These are phyloP conservation scores for Chlamydomonas urium DNA, from an alignment of 139 green algal species.

Conservation along the genomic window DNA sequence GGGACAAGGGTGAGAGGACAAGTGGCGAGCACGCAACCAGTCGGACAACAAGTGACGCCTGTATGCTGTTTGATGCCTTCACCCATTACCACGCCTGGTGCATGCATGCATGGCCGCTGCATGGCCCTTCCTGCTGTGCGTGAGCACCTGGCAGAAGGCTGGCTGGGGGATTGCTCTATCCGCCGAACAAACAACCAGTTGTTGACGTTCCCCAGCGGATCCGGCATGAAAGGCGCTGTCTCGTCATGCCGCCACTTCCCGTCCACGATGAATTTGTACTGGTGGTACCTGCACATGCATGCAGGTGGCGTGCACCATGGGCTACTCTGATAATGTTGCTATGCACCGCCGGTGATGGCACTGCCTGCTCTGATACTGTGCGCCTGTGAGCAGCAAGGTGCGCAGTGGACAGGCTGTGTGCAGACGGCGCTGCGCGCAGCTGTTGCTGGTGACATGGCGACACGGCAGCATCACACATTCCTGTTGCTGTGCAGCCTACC, in stretches of 20 bases:
- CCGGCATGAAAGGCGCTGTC: conserved; percentile 90
- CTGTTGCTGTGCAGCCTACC: conserved; percentile 49
- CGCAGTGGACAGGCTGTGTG: not conserved
- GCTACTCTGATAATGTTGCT: no score
- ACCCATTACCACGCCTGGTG: not conserved
- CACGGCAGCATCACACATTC: not conserved
- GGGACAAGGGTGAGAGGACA: no score
- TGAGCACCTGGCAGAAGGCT: not conserved
- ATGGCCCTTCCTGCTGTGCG: no score
- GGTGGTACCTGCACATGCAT: conserved; percentile 80
- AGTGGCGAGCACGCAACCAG: no score
- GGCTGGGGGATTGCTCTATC: conserved; percentile 27
- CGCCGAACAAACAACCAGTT: conserved; percentile 94
- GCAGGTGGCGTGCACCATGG: no score
- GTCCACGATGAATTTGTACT: conserved; percentile 99
- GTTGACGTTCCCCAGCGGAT: conserved; percentile 98
- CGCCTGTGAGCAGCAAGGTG: not conserved
- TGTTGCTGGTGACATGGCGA: no score
- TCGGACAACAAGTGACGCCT: no score
- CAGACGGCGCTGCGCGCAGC: not conserved
- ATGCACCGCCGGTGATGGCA: not conserved
- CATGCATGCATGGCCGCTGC: not conserved
- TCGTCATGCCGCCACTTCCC: conserved; percentile 97
- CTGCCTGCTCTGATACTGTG: not conserved
- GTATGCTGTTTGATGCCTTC: not conserved